Percentiles rank a stretch among this genome's conserved stretches.
Conservation (phyloP, 1,284 basidiomycete genomes). For the Ceratobasidium sp. region DNA sequence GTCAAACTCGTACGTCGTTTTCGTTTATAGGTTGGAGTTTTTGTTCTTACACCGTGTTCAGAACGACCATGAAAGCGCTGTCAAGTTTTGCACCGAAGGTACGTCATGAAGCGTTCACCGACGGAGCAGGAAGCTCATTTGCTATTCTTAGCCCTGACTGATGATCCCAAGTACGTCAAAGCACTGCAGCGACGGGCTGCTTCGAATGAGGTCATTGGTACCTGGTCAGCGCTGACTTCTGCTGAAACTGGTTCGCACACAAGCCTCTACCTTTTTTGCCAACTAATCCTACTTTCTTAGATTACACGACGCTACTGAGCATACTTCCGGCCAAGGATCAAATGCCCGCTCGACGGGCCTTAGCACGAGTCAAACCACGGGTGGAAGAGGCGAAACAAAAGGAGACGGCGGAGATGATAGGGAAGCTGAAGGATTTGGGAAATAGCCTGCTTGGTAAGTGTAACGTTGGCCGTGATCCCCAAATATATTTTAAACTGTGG, state of each 20-base stretch:
- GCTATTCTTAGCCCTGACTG: conserved; percentile 68
- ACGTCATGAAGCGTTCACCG: conserved; percentile 19
- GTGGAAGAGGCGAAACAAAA: conserved; percentile 78
- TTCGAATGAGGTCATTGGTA: conserved; percentile 79
- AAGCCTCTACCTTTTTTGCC: neutral
- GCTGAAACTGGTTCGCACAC: conserved; percentile 79
- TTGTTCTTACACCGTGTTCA: conserved; percentile 47
- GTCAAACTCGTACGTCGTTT: conserved; percentile 67
- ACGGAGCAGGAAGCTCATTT: conserved; percentile 3
- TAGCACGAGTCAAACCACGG: conserved; percentile 66
- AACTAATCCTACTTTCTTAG: conserved; percentile 53
- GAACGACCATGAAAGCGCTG: conserved; percentile 77
- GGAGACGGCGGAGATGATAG: conserved; percentile 92
- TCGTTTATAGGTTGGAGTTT: neutral
- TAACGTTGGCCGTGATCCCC: neutral
- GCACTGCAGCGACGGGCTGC: conserved; percentile 85
- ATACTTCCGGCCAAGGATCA: conserved; percentile 65
- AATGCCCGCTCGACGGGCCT: conserved; percentile 57
- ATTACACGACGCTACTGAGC: conserved; percentile 73
- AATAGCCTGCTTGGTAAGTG: conserved; percentile 84
- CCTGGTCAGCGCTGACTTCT: conserved; percentile 81
- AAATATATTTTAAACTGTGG: neutral
- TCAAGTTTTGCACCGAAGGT: conserved; percentile 79
- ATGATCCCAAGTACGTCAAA: conserved; percentile 86
- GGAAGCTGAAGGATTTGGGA: conserved; percentile 90